Evolutionary conservation across 768 basidiomycete genomes (phyloP), one percentile per base, ranked within the genome.

Genomic region (Hydnomerulius pinastri): DNA sequence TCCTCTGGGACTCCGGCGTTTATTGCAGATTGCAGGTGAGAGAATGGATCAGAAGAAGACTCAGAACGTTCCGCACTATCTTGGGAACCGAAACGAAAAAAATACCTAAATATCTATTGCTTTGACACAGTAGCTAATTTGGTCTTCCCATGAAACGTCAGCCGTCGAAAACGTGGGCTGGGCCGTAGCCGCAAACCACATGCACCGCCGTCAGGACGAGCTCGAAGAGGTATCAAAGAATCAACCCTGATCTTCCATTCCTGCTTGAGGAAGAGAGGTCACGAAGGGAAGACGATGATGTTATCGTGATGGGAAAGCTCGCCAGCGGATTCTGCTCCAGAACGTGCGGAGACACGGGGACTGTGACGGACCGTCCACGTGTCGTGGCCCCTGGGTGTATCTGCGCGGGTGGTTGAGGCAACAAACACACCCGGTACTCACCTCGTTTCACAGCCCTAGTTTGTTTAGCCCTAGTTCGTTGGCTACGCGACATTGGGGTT

Each of bases 161-260:
- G 41, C 23, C 17, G 48, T 50, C 48, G 37, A 50, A 37, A 42
- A 45, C 46, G 58, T 51, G 48, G 18, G 15, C 40, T 6, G 15
- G 20, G 39, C 4, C 4, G 23, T 13, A 13, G 24, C 39, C 21
- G 39, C n/a, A 15, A 11, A 21, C 25, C 25, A 28, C 15, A 41
- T n/a, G 25, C 21, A 12, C 40, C 11, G 12, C 25, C 13, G 18
- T 11, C 4, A 38, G 6, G 11, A 54, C 32, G 43, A 43, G 35
- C 1, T 21, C n/a, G 9, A 33, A 10, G 43, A 7, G 46, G 55
- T 44, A 58, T 54, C 23, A 30, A 50, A n/a, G n/a, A n/a, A n/a
- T n/a, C n/a, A n/a, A 29, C n/a, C 6, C 17, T 6, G n/a, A 25
- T 33, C 48, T 58, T 60, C 43, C 45, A 61, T 54, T 53, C 59